Conservation (phyloP, 148 eudicot genomes). For the Camellia japonica region DNA sequence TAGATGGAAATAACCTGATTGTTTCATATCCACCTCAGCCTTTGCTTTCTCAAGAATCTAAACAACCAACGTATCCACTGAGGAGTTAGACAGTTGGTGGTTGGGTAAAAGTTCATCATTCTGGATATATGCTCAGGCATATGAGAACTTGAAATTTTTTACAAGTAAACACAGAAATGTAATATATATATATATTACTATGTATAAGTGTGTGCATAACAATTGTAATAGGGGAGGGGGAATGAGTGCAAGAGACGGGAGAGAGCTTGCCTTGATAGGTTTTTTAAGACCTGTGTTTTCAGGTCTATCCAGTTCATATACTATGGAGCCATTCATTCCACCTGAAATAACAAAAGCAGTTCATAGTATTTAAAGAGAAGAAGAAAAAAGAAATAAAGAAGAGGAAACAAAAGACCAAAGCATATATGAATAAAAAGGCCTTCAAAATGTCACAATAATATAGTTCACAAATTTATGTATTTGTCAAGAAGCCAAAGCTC, state of each 20-base stretch:
- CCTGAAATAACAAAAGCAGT: conserved; percentile 44
- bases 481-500: background rate
- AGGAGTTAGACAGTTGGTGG: conserved; percentile 43
- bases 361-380: background rate
- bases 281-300: conserved; percentile 81
- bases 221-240: background rate
- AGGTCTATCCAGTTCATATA: conserved; percentile 85
- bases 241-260: conserved; percentile 9
- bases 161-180: background rate
- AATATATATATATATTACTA: background rate
- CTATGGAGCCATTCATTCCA: conserved; percentile 96
- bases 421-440: background rate
- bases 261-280: conserved; percentile 63
- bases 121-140: conserved; percentile 16
- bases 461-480: background rate
- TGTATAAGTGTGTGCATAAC: background rate
- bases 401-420: background rate
- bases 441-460: background rate
- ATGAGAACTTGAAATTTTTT: conserved; percentile 1
- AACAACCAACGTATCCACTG: conserved; percentile 42
- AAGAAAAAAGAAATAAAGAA: background rate
- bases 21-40: conserved; percentile 47
- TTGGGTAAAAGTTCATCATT: conserved; percentile 24
- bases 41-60: conserved; percentile 90
- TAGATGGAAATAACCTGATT: conserved; percentile 47